Evolutionary conservation across 768 basidiomycete species (phyloP), one percentile per base, ranked within the genome.

Genomic region (Russula emetica): DNA sequence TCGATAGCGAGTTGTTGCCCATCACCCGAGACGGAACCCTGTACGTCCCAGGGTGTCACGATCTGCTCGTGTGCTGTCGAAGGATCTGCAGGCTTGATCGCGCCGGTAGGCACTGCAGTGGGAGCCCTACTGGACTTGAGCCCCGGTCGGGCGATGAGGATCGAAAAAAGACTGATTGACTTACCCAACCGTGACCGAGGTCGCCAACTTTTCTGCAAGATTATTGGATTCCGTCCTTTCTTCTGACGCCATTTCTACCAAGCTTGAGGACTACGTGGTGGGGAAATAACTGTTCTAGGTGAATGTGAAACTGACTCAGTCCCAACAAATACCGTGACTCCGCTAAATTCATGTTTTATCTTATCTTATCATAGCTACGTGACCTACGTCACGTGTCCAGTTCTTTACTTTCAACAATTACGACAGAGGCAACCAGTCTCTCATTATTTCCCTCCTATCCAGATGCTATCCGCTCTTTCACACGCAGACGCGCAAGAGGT

Each of bases 41-140:
- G 89, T 8, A 98, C 97, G 69, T 98, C 94, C 92, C 97, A 99
- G 18, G 97, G 97, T 0, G 97, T 98, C 51, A 99, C 87, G 58
- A 94, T 80, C 74, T 98, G 95, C 20, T 81, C 85, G 58, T 81
- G 79, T 0, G 72, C 69, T 10, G 64, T 54, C 4, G 74, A 58
- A 0, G 72, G 70, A 51, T 73, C 67, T 13, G 70, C 73, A 28
- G 77, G 74, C 53, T 76, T 76, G 58, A 75, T 70, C 32, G 71
- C 71, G 0, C 22, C 22, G 45, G 45, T 10, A 22, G 72, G 69
- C 1, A 69, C 60, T 10, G 28, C 44, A 5, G 54, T 24, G 30
- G 47, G 20, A 13, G 14, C 11, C 49, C 64, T 61, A 32, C 28
- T 26, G 2, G 38, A 64, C 28, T 5, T 60, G 22, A 60, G 53